A percentile compares a stretch with the other conserved stretches of the same genome.
phyloP scores from a whole-genome alignment of 805 yeast genomes.

The Hagleromyces aurorensis region DNA sequence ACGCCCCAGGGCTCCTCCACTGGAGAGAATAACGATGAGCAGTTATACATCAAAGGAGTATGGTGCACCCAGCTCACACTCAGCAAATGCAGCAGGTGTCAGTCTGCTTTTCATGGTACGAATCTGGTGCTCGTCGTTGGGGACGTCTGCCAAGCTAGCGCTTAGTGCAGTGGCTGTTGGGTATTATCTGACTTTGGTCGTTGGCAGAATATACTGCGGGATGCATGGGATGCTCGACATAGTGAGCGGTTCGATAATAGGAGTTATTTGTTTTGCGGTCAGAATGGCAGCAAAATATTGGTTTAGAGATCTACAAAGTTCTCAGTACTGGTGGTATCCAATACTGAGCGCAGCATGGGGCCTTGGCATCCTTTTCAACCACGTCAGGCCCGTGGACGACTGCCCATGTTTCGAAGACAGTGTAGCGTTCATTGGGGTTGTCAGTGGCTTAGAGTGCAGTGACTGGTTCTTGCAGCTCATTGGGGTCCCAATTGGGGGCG shows the following conservation, averaged over 20 bases:
- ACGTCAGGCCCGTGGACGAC: conserved; percentile 80
- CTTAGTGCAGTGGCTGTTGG: conserved; percentile 21
- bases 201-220: conserved; percentile 89
- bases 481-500: conserved; percentile 8
- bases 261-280: conserved; percentile 42
- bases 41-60: conserved; percentile 89
- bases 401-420: conserved; percentile 97
- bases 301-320: conserved; percentile 32
- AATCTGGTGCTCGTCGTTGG: conserved; percentile 8
- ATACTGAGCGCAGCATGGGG: conserved; percentile 34
- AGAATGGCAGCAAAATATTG: conserved; percentile 38
- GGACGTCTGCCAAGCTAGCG: conserved; percentile 3
- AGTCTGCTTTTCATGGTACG: conserved; percentile 40
- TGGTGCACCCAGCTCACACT: conserved; percentile 90
- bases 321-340: conserved; percentile 28
- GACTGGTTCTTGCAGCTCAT: conserved; percentile 39
- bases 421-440: conserved; percentile 86
- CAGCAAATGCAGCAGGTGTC: conserved; percentile 90
- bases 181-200: conserved; percentile 57
- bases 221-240: conserved; percentile 94
- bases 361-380: conserved; percentile 51
- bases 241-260: conserved; percentile 55
- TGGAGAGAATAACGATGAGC: conserved; percentile 81
- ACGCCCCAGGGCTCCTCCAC: conserved; percentile 86
- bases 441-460: conserved; percentile 65